Base-by-base conservation (phyloP, 1,139 yeast species). In the Candida sojae region DNA sequence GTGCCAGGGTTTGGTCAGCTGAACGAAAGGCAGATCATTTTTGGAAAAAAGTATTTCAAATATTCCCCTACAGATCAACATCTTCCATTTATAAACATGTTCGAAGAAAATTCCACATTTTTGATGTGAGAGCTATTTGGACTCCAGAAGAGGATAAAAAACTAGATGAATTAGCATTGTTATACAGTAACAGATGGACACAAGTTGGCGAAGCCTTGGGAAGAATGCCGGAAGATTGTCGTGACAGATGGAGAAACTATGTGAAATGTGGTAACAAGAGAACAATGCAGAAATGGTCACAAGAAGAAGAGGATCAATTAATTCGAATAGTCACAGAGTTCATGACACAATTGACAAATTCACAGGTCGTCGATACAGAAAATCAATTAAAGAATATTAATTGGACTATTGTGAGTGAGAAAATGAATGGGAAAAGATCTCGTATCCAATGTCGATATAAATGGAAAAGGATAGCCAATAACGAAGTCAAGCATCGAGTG, bases 181-280 rank as follows among this genome's bases (percentile, higher is more conserved):
- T 83, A 35, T 80, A 83, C 55, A 88, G 84, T 49, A 90, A 93
- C 11, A 89, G 86, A 60, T 91, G 97, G 97, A 88, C 88, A 57
- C 76, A 77, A 40, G 87, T 91, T 53, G 97, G 97, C 2, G 78
- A 78, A 48, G 68, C 75, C 7, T 73, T 91, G 82, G 89, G 89
- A 10, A 79, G 98, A 59, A 92, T 92, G 98, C 97, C 98, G 0
- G 98, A 92, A 61, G 98, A 92, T 68, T 91, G 97, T 64, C 79
- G 98, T 55, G 98, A 92, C 63, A 77, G 98, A 55, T 92, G 96
- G 96, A 79, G 98, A 66, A 92, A 92, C 65, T 92, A 92, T 61
- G 87, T 91, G 52, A 91, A 91, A 64, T 91, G 97, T 70, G 97
- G 97, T 29, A 74, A 73, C 12, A 81, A 80, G 49, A 75, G 97